Base-by-base conservation (phyloP, 2,329 filamentous ascomycete species). In the Fusarium sarcochroum region DNA sequence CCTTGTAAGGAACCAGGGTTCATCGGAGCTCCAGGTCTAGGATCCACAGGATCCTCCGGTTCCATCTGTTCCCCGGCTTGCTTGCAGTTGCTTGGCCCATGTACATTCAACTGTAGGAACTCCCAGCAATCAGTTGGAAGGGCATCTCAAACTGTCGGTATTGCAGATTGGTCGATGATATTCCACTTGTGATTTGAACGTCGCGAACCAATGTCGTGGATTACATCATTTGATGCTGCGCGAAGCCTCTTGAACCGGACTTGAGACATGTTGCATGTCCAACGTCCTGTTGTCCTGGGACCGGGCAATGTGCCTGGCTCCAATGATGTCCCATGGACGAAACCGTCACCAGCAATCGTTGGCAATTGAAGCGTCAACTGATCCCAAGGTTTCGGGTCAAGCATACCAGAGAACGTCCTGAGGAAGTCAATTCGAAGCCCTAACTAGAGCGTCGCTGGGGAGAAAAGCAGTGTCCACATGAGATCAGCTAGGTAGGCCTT, bases 11-110 rank as follows among this genome's bases (percentile, higher is more conserved):
- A 46, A 30, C 50, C 51, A 53, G 67, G 63, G 51, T 60, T 70
- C 41, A 54, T 62, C 54, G 54, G 52, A 64, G 59, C 58, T 62
- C 46, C 55, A 65, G 57, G 55, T 30, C 35, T 48, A 40, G 63
- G 53, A 56, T 63, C 71, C 71, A 74, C 63, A 70, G 30, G 59
- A 58, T 63, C 63, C 62, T 71, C 65, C 69, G 63, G 57, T 63
- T 66, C 63, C 70, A 71, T 65, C 61, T 62, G 62, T 62, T 68
- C 71, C 70, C 72, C 63, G 56, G 68, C 63, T 68, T 66, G 62
- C 63, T 63, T 72, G 62, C 58, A 73, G 50, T 42, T 56, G 47
- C 37, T 57, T 64, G 64, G 58, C 52, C 63, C 66, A 69, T 56
- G 52, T 20, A 34, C 37, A n/a, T 41, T 32, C 30, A 20, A 25